phyloP scores from a whole-genome alignment of 2,329 filamentous ascomycete species.

The Cordyceps javanica region DNA sequence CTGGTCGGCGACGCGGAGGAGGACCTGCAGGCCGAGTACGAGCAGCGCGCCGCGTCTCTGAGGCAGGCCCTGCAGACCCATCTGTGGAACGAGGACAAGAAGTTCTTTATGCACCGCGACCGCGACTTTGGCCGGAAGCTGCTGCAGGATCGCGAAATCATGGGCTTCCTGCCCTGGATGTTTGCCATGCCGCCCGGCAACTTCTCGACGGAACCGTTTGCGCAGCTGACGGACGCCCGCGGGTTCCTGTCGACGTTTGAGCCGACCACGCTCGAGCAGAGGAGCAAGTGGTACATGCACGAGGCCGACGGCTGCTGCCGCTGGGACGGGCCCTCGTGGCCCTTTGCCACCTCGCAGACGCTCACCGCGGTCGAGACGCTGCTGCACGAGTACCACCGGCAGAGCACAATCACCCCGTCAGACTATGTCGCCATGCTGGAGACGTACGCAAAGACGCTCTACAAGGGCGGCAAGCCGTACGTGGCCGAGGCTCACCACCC shows the following conservation, averaged over 20 bases:
- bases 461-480: constrained; percentile 32
- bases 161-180: constrained; percentile 36
- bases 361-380: constrained; percentile 33
- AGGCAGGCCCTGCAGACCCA: constrained; percentile 28
- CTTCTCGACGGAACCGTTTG: constrained; percentile 13
- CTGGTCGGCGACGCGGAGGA: constrained; percentile 26
- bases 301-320: constrained; percentile 26
- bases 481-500: constrained; percentile 39
- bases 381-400: constrained; percentile 21
- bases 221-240: constrained; percentile 17
- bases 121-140: constrained; percentile 26
- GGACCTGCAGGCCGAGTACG: constrained; percentile 26
- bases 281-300: constrained; percentile 32
- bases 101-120: constrained; percentile 33
- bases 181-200: constrained; percentile 34
- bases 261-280: constrained; percentile 36
- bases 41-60: constrained; percentile 26
- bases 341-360: constrained; percentile 35
- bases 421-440: constrained; percentile 32
- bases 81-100: constrained; percentile 31
- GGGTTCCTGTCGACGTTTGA: constrained; percentile 33
- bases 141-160: constrained; percentile 32
- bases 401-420: constrained; percentile 27
- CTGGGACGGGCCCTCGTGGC: constrained; percentile 42
- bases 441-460: constrained; percentile 34